Percentiles rank a stretch among this genome's conserved stretches.
Evolutionary conservation across 108 stramenopile species (phyloP).

Genomic region (Nitzschia palea): DNA sequence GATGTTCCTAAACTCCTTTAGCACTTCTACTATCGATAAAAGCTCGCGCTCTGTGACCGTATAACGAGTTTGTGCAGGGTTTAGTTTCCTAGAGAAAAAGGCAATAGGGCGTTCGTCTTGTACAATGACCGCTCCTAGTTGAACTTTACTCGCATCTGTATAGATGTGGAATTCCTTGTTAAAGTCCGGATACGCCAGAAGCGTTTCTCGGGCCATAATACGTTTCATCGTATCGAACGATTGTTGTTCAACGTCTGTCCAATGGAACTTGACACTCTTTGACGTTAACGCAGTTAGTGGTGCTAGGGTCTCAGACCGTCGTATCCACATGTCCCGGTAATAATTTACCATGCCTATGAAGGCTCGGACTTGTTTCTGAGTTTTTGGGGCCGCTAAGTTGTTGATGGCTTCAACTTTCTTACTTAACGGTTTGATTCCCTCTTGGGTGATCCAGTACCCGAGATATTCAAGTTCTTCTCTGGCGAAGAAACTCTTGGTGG

Average conservation of each 20-base stretch:
- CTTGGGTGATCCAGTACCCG: constrained; percentile 35
- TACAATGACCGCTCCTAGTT: constrained; percentile 33
- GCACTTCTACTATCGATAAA: constrained; percentile 30
- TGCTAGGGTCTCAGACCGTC: constrained; percentile 28
- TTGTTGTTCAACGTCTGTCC: constrained; percentile 30
- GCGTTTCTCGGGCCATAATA: constrained; percentile 16
- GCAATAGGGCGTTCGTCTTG: constrained; percentile 28
- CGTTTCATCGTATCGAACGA: constrained; percentile 36
- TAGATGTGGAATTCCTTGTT: constrained; percentile 28
- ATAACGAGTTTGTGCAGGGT: constrained; percentile 32
- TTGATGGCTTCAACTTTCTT: constrained; percentile 48
- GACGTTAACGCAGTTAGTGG: constrained; percentile 25
- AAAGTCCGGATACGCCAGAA: constrained; percentile 33
- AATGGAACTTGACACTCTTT: constrained; percentile 20
- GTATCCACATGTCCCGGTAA: constrained; percentile 41
- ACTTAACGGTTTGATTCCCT: constrained; percentile 16
- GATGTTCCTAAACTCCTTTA: constrained; percentile 45
- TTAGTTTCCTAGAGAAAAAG: constrained; percentile 35
- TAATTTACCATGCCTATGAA: constrained; percentile 52
- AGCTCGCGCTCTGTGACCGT: constrained; percentile 45
- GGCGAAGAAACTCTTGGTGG: constrained; percentile 17
- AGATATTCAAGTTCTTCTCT: constrained; percentile 31
- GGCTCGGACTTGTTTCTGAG: constrained; percentile 30
- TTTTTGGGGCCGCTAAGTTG: constrained; percentile 26
- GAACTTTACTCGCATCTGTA: constrained; percentile 38